Base-by-base conservation (phyloP, 2,329 filamentous ascomycete genomes). In the Bipolaris zeicola region DNA sequence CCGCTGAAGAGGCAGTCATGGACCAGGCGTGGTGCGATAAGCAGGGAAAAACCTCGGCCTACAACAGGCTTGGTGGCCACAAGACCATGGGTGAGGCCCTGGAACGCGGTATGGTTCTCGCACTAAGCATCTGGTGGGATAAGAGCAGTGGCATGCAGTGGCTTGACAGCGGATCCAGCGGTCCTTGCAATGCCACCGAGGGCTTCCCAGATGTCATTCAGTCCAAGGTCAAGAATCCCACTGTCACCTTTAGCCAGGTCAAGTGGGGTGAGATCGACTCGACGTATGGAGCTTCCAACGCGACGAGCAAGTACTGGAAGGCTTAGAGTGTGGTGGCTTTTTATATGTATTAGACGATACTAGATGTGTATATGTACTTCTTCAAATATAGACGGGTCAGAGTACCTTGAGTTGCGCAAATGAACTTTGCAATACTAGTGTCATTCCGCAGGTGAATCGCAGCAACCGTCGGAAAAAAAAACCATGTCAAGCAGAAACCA, bases 191-290 rank as follows among this genome's bases (percentile, higher is more conserved):
- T 64, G 77, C 75, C 5, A 82, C 79, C 0, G 81, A 83, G 63
- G 85, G 85, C 1, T 76, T 79, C 56, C 84, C 85, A 0, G 69
- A 72, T 38, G 71, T 77, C 10, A 83, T 87, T 53, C 59, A 77
- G 54, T 70, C 75, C 44, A 68, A 82, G 13, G 74, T 82, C 64
- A 80, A 82, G 0, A 75, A 76, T 45, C 80, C 84, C 0, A 76
- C 76, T 10, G 82, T 87, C 4, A 80, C 75, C 1, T 87, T 85
- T 66, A 82, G 80, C 58, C 81, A 86, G 63, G 82, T 87, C 62
- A 81, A 80, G 64, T 85, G 83, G 79, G 85, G 85, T 22, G 83
- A 87, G 61, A 82, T 87, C 63, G 83, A 80, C 3, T 83, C 82
- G 18, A 87, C 82, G 1, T 83, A 76, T 44, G n/a, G n/a, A 28